Evolutionary conservation across 768 basidiomycete genomes (phyloP).

Genomic region (Pleurotus tuber-regium): DNA sequence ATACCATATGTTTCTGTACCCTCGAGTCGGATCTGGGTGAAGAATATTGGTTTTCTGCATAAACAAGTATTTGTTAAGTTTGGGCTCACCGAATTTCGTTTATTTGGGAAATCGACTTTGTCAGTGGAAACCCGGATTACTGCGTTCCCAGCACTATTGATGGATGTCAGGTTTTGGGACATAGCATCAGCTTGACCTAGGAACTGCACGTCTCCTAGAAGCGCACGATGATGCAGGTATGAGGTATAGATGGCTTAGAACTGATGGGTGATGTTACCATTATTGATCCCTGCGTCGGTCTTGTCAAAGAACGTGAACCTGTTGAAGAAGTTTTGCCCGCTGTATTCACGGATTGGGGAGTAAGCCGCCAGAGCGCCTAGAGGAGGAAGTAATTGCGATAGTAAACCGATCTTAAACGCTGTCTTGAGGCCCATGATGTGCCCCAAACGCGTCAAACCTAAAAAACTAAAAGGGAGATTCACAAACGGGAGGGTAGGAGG

Average conservation of each 20-base stretch:
- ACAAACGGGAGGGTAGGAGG: no score
- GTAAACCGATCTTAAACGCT: no score
- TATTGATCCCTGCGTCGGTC: slow-evolving; percentile 44
- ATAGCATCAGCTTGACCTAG: slow-evolving; percentile 45
- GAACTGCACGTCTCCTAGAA: slow-evolving; percentile 62
- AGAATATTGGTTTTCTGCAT: no score
- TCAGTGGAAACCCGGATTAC: slow-evolving; percentile 81
- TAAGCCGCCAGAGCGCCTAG: slow-evolving; percentile 25
- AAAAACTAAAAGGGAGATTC: no score
- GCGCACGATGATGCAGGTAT: no score
- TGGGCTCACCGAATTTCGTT: slow-evolving; percentile 57
- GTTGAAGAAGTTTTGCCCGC: slow-evolving; percentile 51
- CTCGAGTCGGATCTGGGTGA: slow-evolving; percentile 42
- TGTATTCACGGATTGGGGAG: slow-evolving; percentile 39
- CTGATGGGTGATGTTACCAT: slow-evolving; percentile 25
- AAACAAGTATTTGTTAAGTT: no score
- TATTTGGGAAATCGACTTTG: slow-evolving; percentile 46
- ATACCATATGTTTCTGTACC: slow-evolving; percentile 39
- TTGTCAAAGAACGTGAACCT: slow-evolving; percentile 52
- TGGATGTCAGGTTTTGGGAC: slow-evolving; percentile 50
- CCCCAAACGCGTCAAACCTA: no score
- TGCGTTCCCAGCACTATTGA: slow-evolving; percentile 60
- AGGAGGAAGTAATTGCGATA: no score
- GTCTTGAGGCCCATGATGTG: background rate
- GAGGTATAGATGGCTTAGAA: background rate